Evolutionary conservation across 1,139 yeast genomes (phyloP).

Genomic region (Sugiyamaella neomexicana): DNA sequence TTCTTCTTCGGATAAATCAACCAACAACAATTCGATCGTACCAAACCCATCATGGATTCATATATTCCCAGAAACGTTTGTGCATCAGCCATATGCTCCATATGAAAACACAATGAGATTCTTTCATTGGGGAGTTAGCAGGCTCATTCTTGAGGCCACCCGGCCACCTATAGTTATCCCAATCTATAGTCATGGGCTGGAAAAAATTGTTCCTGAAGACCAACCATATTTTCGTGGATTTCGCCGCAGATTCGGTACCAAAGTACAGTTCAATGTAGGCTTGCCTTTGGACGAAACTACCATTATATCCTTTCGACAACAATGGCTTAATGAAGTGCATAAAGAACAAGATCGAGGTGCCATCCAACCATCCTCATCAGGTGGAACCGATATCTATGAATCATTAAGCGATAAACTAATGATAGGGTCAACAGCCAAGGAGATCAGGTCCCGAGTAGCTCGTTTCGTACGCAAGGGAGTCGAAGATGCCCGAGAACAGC

Average conservation of each 20-base stretch:
- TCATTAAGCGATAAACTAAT: slow-evolving; percentile 65
- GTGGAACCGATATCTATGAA: slow-evolving; percentile 18
- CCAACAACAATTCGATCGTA: slow-evolving; percentile 9
- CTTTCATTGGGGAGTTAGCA: slow-evolving; percentile 93
- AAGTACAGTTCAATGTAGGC: slow-evolving; percentile 71
- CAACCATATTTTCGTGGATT: slow-evolving; percentile 42
- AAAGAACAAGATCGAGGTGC: neutral
- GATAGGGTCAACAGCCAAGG: slow-evolving; percentile 61
- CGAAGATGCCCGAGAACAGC: slow-evolving; percentile 55
- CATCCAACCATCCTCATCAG: neutral
- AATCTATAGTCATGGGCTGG: slow-evolving; percentile 82
- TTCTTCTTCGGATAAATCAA: neutral
- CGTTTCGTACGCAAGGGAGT: slow-evolving; percentile 65
- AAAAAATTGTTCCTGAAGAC: slow-evolving; percentile 78
- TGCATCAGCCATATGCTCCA: slow-evolving; percentile 80
- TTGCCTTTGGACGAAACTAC: slow-evolving; percentile 61
- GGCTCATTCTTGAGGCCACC: slow-evolving; percentile 79
- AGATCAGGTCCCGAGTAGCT: slow-evolving; percentile 69
- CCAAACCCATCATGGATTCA: slow-evolving; percentile 65
- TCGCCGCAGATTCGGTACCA: slow-evolving; percentile 67
- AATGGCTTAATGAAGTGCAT: slow-evolving; percentile 64
- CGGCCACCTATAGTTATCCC: slow-evolving; percentile 89
- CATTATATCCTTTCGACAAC: slow-evolving; percentile 59
- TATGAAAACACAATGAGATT: slow-evolving; percentile 83
- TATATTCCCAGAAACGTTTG: slow-evolving; percentile 93